A percentile compares a stretch with the other conserved stretches of the same genome.
Conservation (phyloP, 768 basidiomycete genomes). For the Tephrocybe sp. region DNA sequence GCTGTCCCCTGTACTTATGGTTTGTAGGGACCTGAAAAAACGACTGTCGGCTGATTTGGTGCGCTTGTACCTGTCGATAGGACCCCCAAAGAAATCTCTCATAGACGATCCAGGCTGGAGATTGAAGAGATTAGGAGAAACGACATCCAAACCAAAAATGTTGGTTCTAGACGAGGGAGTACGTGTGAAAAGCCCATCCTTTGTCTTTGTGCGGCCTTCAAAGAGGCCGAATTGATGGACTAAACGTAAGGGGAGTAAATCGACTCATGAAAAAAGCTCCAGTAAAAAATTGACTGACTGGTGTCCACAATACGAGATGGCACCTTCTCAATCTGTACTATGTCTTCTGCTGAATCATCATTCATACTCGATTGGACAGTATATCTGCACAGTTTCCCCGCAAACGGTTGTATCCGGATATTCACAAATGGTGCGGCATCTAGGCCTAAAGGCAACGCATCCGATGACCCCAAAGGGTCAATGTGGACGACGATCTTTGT, state of each 20-base stretch:
- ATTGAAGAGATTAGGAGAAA: conserved; percentile 87
- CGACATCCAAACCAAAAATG: conserved; percentile 86
- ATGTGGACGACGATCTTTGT: conserved; percentile 88
- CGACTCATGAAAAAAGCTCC: not conserved
- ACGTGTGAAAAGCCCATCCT: conserved; percentile 83
- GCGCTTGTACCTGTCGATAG: conserved; percentile 66
- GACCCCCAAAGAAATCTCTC: conserved; percentile 75
- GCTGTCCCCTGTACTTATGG: conserved; percentile 65
- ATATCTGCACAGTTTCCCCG: conserved; percentile 80
- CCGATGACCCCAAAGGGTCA: conserved; percentile 72
- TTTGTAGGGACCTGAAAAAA: conserved; percentile 71
- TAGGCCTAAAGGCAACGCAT: conserved; percentile 75
- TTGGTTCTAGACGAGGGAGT: conserved; percentile 76
- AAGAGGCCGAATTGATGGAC: conserved; percentile 90
- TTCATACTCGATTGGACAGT: conserved; percentile 72
- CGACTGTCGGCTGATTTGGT: conserved; percentile 71
- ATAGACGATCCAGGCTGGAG: conserved; percentile 64
- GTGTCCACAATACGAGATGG: conserved; percentile 77
- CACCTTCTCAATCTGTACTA: conserved; percentile 76
- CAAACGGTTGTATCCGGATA: conserved; percentile 80
- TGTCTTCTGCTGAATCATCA: conserved; percentile 79
- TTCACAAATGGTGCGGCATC: conserved; percentile 73
- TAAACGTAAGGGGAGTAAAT: conserved; percentile 27
- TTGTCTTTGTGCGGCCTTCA: conserved; percentile 75
- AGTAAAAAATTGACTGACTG: conserved; percentile 49